Evolutionary conservation across 345 rosid genomes (phyloP), one percentile per base, ranked within the genome.

Genomic region (Eucalyptus polybractea): DNA sequence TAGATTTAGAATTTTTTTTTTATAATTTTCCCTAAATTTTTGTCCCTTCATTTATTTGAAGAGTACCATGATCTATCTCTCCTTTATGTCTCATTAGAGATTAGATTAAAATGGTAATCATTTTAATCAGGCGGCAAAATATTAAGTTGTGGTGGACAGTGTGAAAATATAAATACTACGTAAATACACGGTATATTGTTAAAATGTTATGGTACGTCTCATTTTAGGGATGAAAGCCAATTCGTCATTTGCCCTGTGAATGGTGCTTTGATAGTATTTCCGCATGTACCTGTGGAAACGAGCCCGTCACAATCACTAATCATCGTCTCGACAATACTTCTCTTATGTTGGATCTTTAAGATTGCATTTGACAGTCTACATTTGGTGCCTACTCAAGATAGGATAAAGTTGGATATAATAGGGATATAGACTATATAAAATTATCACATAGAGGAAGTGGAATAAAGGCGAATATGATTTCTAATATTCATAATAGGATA

Each of bases 371-470:
- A 53, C 2, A 53, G 10, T 19, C 5, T 53, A 53, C 10, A 53
- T 53, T 53, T 19, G 10, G 10, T 53, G 24, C 5, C 2, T 53
- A 53, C 10, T 53, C 4, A 53, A 53, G 10, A 53, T 0, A 53
- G 0, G 10, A 53, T 19, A 53, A 53, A 19, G 1, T 53, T 2
- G 5, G 0, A 53, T 53, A 53, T 53, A 53, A 19, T 53, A 53
- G 0, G 10, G 10, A 53, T 53, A 53, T 53, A 53, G 2, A 53
- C 0, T 53, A 0, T 0, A 53, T 53, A 19, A 53, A 53, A 53
- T 53, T 53, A 53, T 53, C 24, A 1, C 10, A 53, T 53, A 53
- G 0, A 4, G 1, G 10, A 53, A 53, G 58, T 19, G 2, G 5
- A 53, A 53, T 53, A 53, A 53, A 19, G 1, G 56, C 1, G 0